Base-by-base conservation (phyloP, 192 early-diverging fungal genomes). In the Backusella circina region DNA sequence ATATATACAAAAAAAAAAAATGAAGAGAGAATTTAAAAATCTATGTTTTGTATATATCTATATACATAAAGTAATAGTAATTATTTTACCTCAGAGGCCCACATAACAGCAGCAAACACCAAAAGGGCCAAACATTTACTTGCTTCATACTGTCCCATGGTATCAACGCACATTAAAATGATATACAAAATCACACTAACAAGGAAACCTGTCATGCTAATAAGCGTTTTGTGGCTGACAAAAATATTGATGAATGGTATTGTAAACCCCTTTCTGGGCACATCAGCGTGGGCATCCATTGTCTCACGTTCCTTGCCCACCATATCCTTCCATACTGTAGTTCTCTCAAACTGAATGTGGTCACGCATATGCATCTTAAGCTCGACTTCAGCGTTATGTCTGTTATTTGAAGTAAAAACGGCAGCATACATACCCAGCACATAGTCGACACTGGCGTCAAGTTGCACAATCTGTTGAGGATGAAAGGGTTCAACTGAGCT, bases 71-170 rank as follows among this genome's bases (percentile, higher is more conserved):
- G n/a, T 51, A 51, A 51, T 51, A 23, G 4, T 39, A 1, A 30
- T 33, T 66, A 5, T 26, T 39, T 44, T 75, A 86, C 89, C 79
- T 92, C 96, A 38, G 90, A 91, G 1, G 95, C 96, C 96, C 96
- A 97, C 51, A 97, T 81, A 35, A 91, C 81, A 57, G 93, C 94
- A 50, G 90, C 91, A 39, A 90, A 91, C 32, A 97, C 83, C 37
- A 97, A 83, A 70, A 97, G 88, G 1, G 93, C 96, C 79, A 95
- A 91, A 82, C 96, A 97, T 44, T 92, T 88, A 66, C 91, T 90
- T 81, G 95, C 91, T 78, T 93, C 93, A 0, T 38, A 77, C n/a
- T 86, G 85, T 16, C 86, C 86, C 83, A 96, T 93, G 41, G 91
- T 81, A 12, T 86, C 83, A 73, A 89, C 69, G 1, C 78, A 78